Conservation (phyloP, 2,329 filamentous ascomycete species). For the Helicocarpus griseus region DNA sequence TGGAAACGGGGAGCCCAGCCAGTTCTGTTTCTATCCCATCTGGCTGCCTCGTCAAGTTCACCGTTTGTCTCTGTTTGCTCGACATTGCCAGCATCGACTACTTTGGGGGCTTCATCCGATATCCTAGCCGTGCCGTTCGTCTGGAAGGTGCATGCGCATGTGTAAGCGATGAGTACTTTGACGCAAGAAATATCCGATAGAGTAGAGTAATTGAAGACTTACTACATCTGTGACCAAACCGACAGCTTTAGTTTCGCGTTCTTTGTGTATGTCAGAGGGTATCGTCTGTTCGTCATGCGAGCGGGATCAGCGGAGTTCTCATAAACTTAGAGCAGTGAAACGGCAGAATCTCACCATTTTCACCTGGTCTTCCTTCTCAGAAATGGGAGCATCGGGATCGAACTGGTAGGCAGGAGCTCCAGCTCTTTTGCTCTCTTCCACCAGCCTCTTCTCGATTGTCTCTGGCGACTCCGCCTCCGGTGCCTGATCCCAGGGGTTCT, state of each 20-base stretch:
- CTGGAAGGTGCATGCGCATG: constrained; percentile 20
- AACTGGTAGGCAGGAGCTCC: constrained; percentile 77
- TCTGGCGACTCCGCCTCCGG: constrained; percentile 58
- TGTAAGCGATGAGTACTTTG: background rate
- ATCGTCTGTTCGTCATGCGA: constrained; percentile 7
- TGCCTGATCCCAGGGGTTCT: constrained; percentile 59
- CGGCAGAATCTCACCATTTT: constrained; percentile 52
- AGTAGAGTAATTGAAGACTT: constrained; percentile 16
- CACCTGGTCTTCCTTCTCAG: constrained; percentile 75
- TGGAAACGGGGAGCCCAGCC: constrained; percentile 89
- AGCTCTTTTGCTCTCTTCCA: constrained; percentile 67
- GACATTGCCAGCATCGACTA: constrained; percentile 44
- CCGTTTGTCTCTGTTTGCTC: constrained; percentile 42
- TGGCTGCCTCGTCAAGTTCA: constrained; percentile 44
- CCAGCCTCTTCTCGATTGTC: constrained; percentile 61
- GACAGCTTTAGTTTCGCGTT: constrained; percentile 30
- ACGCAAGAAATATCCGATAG: background rate
- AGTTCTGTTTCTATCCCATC: constrained; percentile 51
- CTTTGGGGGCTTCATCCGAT: constrained; percentile 67
- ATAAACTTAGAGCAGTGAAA: background rate
- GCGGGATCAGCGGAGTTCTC: background rate
- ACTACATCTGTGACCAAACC: constrained; percentile 65
- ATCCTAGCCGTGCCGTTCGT: constrained; percentile 59
- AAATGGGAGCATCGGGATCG: constrained; percentile 71
- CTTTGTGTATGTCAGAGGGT: constrained; percentile 46